Conservation (phyloP, 2,329 filamentous ascomycete genomes). For the Calonectria henricotiae region DNA sequence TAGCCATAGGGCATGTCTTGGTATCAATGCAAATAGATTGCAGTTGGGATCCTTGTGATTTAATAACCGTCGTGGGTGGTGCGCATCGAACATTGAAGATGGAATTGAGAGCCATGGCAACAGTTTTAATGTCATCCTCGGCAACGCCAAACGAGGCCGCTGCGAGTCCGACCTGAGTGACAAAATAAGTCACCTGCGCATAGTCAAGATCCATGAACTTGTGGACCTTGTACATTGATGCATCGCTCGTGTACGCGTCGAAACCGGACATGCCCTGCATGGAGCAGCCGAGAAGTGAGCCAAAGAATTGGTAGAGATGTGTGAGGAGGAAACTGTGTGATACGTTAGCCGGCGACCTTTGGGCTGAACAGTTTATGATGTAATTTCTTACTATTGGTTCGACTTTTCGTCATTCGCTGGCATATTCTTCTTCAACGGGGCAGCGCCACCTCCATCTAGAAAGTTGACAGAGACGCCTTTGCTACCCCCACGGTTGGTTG, state of each 20-base stretch:
- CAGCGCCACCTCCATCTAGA: conserved; percentile 73
- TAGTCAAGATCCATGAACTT: conserved; percentile 73
- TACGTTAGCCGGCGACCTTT: not conserved
- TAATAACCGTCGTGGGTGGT: conserved; percentile 63
- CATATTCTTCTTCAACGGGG: conserved; percentile 70
- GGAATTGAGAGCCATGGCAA: conserved; percentile 66
- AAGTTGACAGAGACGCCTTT: conserved; percentile 71
- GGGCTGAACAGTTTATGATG: no score
- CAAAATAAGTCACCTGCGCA: conserved; percentile 72
- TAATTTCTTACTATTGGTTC: conserved; percentile 69
- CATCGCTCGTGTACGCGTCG: conserved; percentile 64
- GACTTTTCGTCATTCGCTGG: conserved; percentile 67
- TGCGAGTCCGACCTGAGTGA: conserved; percentile 71
- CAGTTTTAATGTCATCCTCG: conserved; percentile 66
- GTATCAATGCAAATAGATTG: conserved; percentile 71
- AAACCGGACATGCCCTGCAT: conserved; percentile 67
- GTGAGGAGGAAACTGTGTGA: conserved; percentile 69
- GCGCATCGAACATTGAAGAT: conserved; percentile 70
- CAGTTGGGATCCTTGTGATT: conserved; percentile 63
- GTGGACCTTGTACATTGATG: conserved; percentile 70
- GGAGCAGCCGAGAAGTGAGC: conserved; percentile 71
- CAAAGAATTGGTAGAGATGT: conserved; percentile 76
- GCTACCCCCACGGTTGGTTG: conserved; percentile 67
- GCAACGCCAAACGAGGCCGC: conserved; percentile 74
- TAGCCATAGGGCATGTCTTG: conserved; percentile 65